Evolutionary conservation across 345 rosid genomes (phyloP), one percentile per base, ranked within the genome.

Genomic region (Rhodomyrtus tomentosa): DNA sequence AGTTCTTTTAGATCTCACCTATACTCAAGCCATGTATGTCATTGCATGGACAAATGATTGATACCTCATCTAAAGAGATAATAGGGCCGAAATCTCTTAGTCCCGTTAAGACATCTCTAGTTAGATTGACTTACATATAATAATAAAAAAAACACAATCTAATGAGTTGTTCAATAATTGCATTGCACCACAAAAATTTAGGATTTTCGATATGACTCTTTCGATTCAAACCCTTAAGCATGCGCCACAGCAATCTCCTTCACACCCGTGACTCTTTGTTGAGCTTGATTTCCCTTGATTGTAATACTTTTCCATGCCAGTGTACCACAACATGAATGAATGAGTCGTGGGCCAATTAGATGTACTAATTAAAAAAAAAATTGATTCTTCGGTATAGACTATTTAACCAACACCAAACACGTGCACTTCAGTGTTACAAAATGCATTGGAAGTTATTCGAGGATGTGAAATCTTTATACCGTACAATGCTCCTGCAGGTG

Each of bases 51-150:
- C 21, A 15, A 59, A 29, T 29, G 4, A 27, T 59, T 29, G 38
- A 59, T 59, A 27, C 73, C 20, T 59, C 73, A 59, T 59, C 73
- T 59, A 59, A 59, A 59, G 21, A 59, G 73, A 59, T 29, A 59
- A 14, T 38, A 59, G 38, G 40, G 73, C 73, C 73, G 14, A 27
- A 27, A 59, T 59, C 22, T 52, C 49, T 11, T 5, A 18, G 21
- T 15, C 54, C 54, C 7, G 5, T 29, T 59, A 15, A 6, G 21
- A 29, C 29, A 58, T 58, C 10, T 58, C 10, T 58, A 58, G 21
- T 58, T 58, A 29, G 21, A 29, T 7, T 59, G 6, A 18, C 2
- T 27, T 59, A 27, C 10, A 59, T 29, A n/a, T n/a, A n/a, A n/a
- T n/a, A n/a, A n/a, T 8, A 59, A 59, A 59, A 50, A 59, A 59